phyloP scores from a whole-genome alignment of 768 basidiomycete genomes.

The Rhodotorula taiwanensis region DNA sequence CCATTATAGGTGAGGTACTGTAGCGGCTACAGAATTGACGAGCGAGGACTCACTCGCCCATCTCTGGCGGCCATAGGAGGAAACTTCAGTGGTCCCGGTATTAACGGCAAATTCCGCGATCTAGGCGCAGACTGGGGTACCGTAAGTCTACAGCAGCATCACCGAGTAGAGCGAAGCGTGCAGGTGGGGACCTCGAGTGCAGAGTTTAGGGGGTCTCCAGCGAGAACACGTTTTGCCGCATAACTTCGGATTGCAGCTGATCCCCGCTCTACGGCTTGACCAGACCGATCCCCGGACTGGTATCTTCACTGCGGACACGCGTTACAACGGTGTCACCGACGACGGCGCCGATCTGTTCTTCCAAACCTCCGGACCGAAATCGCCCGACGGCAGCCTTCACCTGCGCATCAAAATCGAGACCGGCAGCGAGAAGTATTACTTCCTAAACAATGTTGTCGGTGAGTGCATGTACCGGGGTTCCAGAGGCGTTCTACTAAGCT shows the following conservation, averaged over 20 bases:
- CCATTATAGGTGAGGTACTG: too few relatives aligned
- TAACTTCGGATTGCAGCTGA: too few relatives aligned
- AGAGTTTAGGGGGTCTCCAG: too few relatives aligned
- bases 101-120: slow-evolving; percentile 1
- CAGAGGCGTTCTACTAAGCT: too few relatives aligned
- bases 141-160: too few relatives aligned
- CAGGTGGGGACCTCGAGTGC: too few relatives aligned
- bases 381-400: slow-evolving; percentile 4
- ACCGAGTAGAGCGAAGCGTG: too few relatives aligned
- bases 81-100: background rate
- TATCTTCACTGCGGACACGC: slow-evolving; percentile 24
- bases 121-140: slow-evolving; percentile 2
- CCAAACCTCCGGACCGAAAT: slow-evolving; percentile 5
- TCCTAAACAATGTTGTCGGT: slow-evolving; percentile 21
- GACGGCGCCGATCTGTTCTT: slow-evolving; percentile 20
- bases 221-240: too few relatives aligned
- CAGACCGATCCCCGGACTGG: slow-evolving; percentile 17
- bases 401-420: slow-evolving; percentile 20
- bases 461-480: too few relatives aligned
- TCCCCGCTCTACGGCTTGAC: background rate
- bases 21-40: too few relatives aligned
- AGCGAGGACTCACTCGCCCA: too few relatives aligned
- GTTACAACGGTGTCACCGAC: slow-evolving; percentile 10
- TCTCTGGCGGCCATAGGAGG: too few relatives aligned
- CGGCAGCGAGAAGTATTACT: slow-evolving; percentile 4